Percentiles rank a stretch among this genome's conserved stretches.
phyloP scores from a whole-genome alignment of 2,329 filamentous ascomycete species.

The Trichoderma sp. region DNA sequence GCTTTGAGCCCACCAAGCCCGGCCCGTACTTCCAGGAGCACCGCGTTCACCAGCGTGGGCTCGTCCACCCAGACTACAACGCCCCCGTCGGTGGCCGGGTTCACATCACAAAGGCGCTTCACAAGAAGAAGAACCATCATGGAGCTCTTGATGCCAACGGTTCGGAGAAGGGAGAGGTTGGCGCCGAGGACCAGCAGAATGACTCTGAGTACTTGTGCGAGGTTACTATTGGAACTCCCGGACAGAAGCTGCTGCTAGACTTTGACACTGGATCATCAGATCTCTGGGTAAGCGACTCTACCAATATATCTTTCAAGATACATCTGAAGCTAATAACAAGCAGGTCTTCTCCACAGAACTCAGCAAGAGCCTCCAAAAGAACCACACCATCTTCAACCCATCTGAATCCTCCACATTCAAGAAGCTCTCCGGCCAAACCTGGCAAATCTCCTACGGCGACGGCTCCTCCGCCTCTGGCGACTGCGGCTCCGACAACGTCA shows the following conservation, averaged over 20 bases:
- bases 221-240: constrained; percentile 27
- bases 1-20: constrained; percentile 16
- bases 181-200: constrained; percentile 21
- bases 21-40: constrained; percentile 1
- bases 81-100: background rate
- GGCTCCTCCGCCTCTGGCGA: constrained; percentile 44
- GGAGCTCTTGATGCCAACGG: background rate
- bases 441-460: constrained; percentile 50
- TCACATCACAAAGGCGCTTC: background rate
- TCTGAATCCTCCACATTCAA: constrained; percentile 40
- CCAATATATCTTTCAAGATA: accelerated
- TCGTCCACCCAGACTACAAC: background rate
- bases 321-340: constrained; percentile 30
- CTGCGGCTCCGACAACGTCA: constrained; percentile 47
- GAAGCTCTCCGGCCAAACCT: constrained; percentile 39
- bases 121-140: background rate
- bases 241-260: constrained; percentile 25
- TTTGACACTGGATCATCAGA: constrained; percentile 33
- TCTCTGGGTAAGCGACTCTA: constrained; percentile 35
- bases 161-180: background rate
- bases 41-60: background rate
- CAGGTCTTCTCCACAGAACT: constrained; percentile 50
- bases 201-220: constrained; percentile 24
- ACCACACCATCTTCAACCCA: constrained; percentile 44
- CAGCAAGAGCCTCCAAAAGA: constrained; percentile 35